Evolutionary conservation across 1,139 yeast genomes (phyloP), one percentile per base, ranked within the genome.

Genomic region (Pichia norvegensis): DNA sequence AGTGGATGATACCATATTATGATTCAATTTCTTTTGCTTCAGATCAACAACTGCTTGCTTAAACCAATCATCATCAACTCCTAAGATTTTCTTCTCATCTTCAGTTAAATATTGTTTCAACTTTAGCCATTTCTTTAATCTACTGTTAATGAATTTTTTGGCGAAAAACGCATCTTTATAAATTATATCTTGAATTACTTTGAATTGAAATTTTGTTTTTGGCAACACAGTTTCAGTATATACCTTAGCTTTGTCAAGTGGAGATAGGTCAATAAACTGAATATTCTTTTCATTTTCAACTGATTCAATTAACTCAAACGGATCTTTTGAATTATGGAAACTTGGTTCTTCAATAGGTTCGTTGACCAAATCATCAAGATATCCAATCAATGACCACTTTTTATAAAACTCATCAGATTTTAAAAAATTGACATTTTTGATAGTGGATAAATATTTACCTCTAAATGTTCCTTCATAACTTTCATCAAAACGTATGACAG

Each of bases 81-180:
- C 59, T 29, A 58, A 49, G 1, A 36, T 23, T 19, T 49, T 29
- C 33, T 55, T 47, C 27, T 60, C 64, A 7, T 53, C 49, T 10
- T 46, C 52, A 3, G 54, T 50, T 10, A 61, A 44, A 16, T 50
- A 47, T 8, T 47, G 47, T 37, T 55, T 58, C 33, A 61, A 49
- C 38, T 53, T 55, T 2, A 52, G 19, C 64, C 63, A 61, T 43
- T 53, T 55, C 14, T 45, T 50, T n/a, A 57, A 33, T 43, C 62
- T 54, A 7, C 52, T 43, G n/a, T 46, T 48, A 13, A 58, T 41
- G 29, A 60, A 61, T 41, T 55, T 57, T 25, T 53, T 47, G 7
- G 55, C 53, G 41, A 55, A 51, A 40, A 57, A 61, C 9, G 60
- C 55, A 37, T 61, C 65, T 43, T 56, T 55, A 45, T 54, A 60